Conservation (phyloP, 2,329 filamentous ascomycete genomes). For the Trichoderma asperellum region DNA sequence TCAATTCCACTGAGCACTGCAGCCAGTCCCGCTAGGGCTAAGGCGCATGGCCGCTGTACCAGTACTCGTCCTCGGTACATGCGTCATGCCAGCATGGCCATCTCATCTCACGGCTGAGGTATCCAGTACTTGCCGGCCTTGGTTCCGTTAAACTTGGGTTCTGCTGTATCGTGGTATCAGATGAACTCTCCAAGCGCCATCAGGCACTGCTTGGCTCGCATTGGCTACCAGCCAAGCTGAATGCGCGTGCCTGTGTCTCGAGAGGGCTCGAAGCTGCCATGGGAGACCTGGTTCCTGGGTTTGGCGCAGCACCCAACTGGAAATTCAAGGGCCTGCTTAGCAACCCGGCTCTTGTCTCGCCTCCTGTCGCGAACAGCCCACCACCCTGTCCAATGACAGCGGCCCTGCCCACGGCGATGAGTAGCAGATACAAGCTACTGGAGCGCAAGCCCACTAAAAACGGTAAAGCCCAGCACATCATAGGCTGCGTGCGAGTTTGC, state of each 20-base stretch:
- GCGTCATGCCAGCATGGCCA: not conserved
- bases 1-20: not conserved
- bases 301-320: not conserved
- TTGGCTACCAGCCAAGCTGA: not conserved
- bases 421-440: not conserved
- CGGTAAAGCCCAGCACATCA: not conserved
- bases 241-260: not conserved
- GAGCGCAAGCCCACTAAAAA: conserved; percentile 2
- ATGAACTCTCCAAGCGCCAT: not conserved
- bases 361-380: conserved; percentile 23
- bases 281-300: not conserved
- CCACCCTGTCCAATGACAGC: conserved; percentile 11
- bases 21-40: not conserved
- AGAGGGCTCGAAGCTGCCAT: not conserved
- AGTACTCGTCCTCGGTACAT: not conserved
- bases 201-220: not conserved
- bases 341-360: conserved; percentile 23
- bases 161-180: not conserved
- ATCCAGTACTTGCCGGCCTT: not conserved
- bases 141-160: not conserved
- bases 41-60: not conserved
- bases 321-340: conserved; percentile 27
- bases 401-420: not conserved
- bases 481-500: not conserved
- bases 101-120: not conserved